Base-by-base conservation (phyloP, 2,329 filamentous ascomycete species). In the Beauveria asiatica region DNA sequence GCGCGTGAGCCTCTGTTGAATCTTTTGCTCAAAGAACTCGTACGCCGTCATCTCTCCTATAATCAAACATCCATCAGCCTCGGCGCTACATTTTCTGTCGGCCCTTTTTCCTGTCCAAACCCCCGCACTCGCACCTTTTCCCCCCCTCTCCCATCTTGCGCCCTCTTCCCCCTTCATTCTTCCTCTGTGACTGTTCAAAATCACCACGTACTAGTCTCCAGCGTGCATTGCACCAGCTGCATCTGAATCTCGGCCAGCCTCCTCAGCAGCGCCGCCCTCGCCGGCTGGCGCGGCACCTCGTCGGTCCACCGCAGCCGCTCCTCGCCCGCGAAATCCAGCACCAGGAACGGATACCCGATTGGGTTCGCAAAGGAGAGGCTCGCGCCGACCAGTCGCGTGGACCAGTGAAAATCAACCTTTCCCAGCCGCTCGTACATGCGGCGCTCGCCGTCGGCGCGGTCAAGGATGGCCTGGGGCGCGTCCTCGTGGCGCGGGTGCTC, bases 341-440 rank as follows among this genome's bases (percentile, higher is more conserved):
- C 39, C 27, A 59, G 6, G 41, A 53, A 59, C 30, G 57, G 57
- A 10, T 59, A 53, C 6, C 27, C 6, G n/a, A 59, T 39, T 0
- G 57, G 57, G 49, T 59, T 59, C 16, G 52, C 57, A 39, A 59
- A 59, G 3, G 49, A 21, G 19, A 48, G 25, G 57, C 57, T 53
- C 6, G 57, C 27, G 25, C 39, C 57, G 2, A 30, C 11, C 13
- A 45, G 42, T 2, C 57, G 57, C 16, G 39, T 16, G 1, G 57
- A 53, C 57, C 57, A 59, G 17, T 17, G 25, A 7, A 59, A 59
- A 11, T 23, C 54, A 3, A 11, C 19, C 6, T 1, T 9, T n/a
- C 19, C 54, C 19, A 57, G 54, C 17, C 13, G 11, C 19, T 41
- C 19, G 16, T 25, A 49, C 13, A n/a, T 19, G 54, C 54, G 19